Evolutionary conservation across 352 stramenopile species (phyloP).

Genomic region (Bremia lactucae): DNA sequence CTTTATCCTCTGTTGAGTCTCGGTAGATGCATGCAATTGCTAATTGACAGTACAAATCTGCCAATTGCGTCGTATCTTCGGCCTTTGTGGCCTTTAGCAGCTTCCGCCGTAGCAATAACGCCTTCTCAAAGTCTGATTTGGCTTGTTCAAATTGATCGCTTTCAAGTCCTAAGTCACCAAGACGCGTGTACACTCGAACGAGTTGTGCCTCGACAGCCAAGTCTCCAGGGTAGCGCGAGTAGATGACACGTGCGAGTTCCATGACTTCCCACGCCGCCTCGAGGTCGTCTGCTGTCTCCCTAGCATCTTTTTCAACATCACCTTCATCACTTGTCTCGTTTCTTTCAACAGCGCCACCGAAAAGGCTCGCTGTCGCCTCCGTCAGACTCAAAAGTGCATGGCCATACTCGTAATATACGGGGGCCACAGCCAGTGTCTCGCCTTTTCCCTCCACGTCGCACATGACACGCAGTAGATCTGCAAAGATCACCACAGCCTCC

Average conservation of each 20-base stretch:
- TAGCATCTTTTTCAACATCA: conserved; percentile 49
- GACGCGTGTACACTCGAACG: conserved; percentile 63
- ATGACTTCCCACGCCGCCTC: conserved; percentile 84
- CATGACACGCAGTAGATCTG: conserved; percentile 71
- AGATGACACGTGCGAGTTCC: conserved; percentile 74
- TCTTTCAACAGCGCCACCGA: conserved; percentile 31
- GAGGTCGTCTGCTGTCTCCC: conserved; percentile 53
- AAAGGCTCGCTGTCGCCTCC: conserved; percentile 53
- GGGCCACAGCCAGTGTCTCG: conserved; percentile 51
- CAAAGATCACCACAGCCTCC: conserved; percentile 64
- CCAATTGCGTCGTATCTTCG: conserved; percentile 65
- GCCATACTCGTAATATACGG: conserved; percentile 80
- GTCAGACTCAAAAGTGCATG: conserved; percentile 65
- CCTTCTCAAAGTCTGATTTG: conserved; percentile 69
- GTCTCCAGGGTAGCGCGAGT: conserved; percentile 59
- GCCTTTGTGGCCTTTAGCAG: conserved; percentile 53
- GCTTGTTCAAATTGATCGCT: conserved; percentile 73
- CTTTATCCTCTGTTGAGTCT: conserved; percentile 26
- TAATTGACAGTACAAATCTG: conserved; percentile 74
- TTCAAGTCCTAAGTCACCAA: conserved; percentile 75
- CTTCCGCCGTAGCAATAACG: conserved; percentile 56
- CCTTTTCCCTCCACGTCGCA: conserved; percentile 63
- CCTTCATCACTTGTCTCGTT: conserved; percentile 4
- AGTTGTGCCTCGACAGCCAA: conserved; percentile 65
- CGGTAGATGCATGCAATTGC: conserved; percentile 82